A percentile compares a stretch with the other conserved stretches of the same genome.
These are phyloP conservation scores for Leccinum truebloodii DNA, from an alignment of 768 basidiomycete genomes.

Conservation along the genomic window DNA sequence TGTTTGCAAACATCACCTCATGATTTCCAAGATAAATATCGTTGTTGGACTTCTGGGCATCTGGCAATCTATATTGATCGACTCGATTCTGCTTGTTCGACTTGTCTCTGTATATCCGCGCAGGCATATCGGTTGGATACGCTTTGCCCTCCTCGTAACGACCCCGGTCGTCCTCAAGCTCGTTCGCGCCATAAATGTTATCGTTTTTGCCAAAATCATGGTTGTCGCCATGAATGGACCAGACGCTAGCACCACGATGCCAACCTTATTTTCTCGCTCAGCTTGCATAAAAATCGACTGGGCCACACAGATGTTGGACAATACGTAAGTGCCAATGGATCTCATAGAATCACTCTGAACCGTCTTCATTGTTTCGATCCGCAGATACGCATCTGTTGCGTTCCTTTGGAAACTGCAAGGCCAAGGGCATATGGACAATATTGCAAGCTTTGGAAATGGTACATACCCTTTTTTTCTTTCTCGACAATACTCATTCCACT, in stretches of 20 bases:
- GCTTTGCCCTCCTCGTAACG: slow-evolving; percentile 14
- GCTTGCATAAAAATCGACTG: slow-evolving; percentile 35
- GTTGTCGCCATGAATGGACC: slow-evolving; percentile 14
- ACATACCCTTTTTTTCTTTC: not conserved
- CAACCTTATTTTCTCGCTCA: slow-evolving; percentile 6
- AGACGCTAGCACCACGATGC: slow-evolving; percentile 1
- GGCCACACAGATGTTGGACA: slow-evolving; percentile 32
- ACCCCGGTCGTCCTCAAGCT: slow-evolving; percentile 27
- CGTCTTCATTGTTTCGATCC: not conserved
- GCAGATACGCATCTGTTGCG: slow-evolving; percentile 9
- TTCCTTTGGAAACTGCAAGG: slow-evolving; percentile 17
- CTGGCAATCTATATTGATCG: slow-evolving; percentile 27
- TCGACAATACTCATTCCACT: not conserved
- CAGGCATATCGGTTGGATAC: not conserved
- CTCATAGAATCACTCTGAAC: no score
- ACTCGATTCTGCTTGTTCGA: slow-evolving; percentile 27
- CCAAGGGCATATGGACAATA: not conserved
- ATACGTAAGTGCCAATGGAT: slow-evolving; percentile 14
- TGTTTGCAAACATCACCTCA: not conserved
- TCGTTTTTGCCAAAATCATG: slow-evolving; percentile 21
- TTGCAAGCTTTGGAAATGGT: not conserved
- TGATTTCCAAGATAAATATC: slow-evolving; percentile 14
- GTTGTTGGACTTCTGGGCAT: slow-evolving; percentile 23
- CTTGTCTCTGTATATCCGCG: slow-evolving; percentile 25
- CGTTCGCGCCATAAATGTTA: slow-evolving; percentile 23